These are phyloP conservation scores for Trypanosoma grayi DNA, from an alignment of 208 protist genomes.

Conservation along the genomic window DNA sequence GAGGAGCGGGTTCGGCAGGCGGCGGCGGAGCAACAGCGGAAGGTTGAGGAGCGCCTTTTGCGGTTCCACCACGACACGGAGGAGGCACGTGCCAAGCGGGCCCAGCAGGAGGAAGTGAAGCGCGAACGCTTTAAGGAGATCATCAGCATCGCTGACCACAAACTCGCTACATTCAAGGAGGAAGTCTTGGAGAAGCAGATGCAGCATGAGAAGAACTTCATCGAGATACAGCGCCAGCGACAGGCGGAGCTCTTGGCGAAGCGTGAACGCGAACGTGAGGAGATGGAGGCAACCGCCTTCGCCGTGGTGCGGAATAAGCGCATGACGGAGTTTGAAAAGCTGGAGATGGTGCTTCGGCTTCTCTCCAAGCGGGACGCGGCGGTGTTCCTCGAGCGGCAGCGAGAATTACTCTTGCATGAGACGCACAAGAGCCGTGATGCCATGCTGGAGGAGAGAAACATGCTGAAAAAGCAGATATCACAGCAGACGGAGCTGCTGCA, in stretches of 20 bases:
- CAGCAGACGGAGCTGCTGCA: neutral
- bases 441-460: constrained; percentile 36
- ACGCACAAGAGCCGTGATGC: constrained; percentile 40
- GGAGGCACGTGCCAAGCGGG: constrained; percentile 34
- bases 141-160: constrained; percentile 19
- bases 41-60: constrained; percentile 52
- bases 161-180: constrained; percentile 34
- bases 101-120: constrained; percentile 38
- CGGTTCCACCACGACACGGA: constrained; percentile 39
- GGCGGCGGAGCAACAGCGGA: constrained; percentile 47
- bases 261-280: constrained; percentile 59
- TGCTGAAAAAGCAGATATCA: constrained; percentile 18
- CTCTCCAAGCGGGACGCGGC: constrained; percentile 61
- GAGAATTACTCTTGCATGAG: constrained; percentile 42
- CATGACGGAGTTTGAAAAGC: constrained; percentile 68
- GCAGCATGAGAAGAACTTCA: constrained; percentile 40
- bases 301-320: constrained; percentile 61
- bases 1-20: constrained; percentile 46
- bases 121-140: constrained; percentile 36
- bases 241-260: constrained; percentile 33
- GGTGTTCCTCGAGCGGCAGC: constrained; percentile 42
- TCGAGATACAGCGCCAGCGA: constrained; percentile 29
- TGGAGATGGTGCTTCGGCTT: constrained; percentile 58
- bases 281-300: constrained; percentile 52
- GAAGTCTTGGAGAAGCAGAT: constrained; percentile 26